Base-by-base conservation (phyloP, 2,329 filamentous ascomycete species). In the Cytospora piceae region DNA sequence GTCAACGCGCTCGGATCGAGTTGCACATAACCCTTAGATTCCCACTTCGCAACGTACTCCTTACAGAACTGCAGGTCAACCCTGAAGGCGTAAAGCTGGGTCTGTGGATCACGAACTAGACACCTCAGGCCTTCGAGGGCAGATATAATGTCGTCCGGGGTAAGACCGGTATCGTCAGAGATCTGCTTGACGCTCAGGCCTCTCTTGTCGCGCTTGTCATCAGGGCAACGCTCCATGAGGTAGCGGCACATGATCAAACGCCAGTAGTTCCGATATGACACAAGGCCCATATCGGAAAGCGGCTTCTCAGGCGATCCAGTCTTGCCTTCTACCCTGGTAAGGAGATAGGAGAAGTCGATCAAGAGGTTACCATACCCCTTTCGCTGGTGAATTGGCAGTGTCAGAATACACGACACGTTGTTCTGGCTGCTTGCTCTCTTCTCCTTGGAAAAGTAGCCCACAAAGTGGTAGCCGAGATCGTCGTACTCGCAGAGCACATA, bases 381-480 rank as follows among this genome's bases (percentile, higher is more conserved):
- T 63, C 96, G 90, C 79, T 97, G 94, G 74, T 98, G 95, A 63
- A 98, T 97, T 0, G 95, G 95, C 49, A 99, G 81, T 4, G 96
- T 97, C 57, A 99, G 81, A 71, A 99, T 99, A 77, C 95, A 99
- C 11, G 93, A 97, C 57, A 99, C 95, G 70, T 99, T 99, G 77
- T 99, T 98, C 72, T 94, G 90, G 68, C 93, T 96, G 77, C 92
- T 94, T 2, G 93, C 90, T 53, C 96, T 86, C 79, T 99, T 99
- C 79, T 99, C 95, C 76, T 99, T 99, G 59, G 95, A 98, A 73
- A 99, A 99, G 75, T 99, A 99, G n/a, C 95, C 95, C 31, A 98
- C 94, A 71, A 99, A 95, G 75, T 97, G 95, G 74, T 95, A 97
- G 22, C 94, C 94, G 22, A 90, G 86, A 64, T 95, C 90, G 73